Conservation (phyloP, 257 asterid genomes). For the Ilex aquifolium region DNA sequence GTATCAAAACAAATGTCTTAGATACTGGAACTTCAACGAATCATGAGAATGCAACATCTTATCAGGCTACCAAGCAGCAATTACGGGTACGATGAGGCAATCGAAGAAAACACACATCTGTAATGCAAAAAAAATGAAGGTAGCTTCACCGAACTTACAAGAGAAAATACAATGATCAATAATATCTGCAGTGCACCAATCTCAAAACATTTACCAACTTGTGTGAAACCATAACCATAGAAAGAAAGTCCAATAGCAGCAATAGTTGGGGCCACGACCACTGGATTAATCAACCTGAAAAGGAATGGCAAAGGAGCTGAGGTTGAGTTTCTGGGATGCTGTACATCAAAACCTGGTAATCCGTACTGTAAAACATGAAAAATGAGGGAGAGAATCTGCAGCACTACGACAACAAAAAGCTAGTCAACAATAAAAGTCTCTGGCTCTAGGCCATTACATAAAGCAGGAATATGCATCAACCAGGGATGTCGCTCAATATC, state of each 20-base stretch:
- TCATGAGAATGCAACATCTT: background rate
- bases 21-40: background rate
- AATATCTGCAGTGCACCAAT: slow-evolving; percentile 85
- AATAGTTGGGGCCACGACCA: slow-evolving; percentile 87
- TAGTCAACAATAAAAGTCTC: too few species aligned
- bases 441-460: too few species aligned
- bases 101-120: background rate
- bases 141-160: slow-evolving; percentile 47
- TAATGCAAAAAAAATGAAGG: background rate
- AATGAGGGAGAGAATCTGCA: background rate
- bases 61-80: background rate
- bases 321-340: slow-evolving; percentile 6
- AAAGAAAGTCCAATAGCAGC: slow-evolving; percentile 99
- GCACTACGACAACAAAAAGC: background rate
- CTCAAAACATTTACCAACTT: slow-evolving; percentile 88
- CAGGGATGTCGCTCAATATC: too few species aligned
- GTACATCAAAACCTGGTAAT: background rate
- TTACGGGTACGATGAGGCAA: too few species aligned
- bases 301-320: slow-evolving; percentile 6
- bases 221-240: slow-evolving; percentile 90
- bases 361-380: background rate
- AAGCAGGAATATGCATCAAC: too few species aligned
- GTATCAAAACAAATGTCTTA: slow-evolving; percentile 4
- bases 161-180: slow-evolving; percentile 75
- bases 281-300: slow-evolving; percentile 90